These are phyloP conservation scores for Phytophthora pinifolia DNA, from an alignment of 352 stramenopile species.

Conservation along the genomic window DNA sequence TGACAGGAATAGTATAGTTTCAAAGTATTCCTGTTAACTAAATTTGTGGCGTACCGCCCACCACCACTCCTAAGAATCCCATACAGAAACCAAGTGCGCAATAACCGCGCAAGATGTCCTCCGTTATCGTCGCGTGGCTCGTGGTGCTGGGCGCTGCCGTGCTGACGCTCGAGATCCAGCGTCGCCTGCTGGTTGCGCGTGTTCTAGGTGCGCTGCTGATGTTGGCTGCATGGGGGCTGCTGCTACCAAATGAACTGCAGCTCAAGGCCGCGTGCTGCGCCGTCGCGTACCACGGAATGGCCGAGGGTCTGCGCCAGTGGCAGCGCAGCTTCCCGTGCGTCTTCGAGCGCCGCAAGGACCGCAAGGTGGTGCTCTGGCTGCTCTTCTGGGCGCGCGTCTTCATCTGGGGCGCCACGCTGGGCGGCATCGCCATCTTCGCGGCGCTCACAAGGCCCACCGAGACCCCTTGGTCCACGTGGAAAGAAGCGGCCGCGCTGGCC, in stretches of 20 bases:
- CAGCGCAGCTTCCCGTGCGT: constrained; percentile 36
- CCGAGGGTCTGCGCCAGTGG: constrained; percentile 39
- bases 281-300: constrained; percentile 41
- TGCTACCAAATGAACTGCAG: constrained; percentile 40
- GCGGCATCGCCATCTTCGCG: constrained; percentile 21
- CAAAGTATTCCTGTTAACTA: too few relatives aligned
- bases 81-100: constrained; percentile 8
- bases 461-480: constrained; percentile 7
- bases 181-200: constrained; percentile 44
- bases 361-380: constrained; percentile 44
- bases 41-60: too few relatives aligned
- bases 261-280: constrained; percentile 49
- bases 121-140: constrained; percentile 41
- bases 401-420: constrained; percentile 57
- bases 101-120: constrained; percentile 15
- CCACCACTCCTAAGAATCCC: neutral
- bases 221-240: constrained; percentile 34
- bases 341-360: constrained; percentile 32
- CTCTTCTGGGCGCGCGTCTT: constrained; percentile 66
- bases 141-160: constrained; percentile 46
- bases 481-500: constrained; percentile 18
- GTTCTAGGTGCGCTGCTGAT: constrained; percentile 39
- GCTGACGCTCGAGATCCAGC: constrained; percentile 70
- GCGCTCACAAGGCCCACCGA: neutral
- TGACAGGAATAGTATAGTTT: too few relatives aligned